phyloP scores from a whole-genome alignment of 2,329 filamentous ascomycete genomes.

The Sclerotinia subarctica region DNA sequence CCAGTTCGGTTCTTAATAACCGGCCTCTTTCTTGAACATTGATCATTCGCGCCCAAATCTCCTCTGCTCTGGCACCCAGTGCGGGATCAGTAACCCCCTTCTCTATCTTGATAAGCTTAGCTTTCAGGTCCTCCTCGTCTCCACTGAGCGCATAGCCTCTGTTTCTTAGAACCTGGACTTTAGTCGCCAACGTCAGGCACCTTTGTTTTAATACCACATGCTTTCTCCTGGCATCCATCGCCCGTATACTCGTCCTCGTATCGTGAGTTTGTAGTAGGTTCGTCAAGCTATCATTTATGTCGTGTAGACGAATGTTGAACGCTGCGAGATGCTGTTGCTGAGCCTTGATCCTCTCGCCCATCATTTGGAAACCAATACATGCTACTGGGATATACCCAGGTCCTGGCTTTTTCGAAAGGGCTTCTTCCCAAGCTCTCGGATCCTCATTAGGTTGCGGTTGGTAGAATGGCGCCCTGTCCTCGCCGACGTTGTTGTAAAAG shows the following conservation, averaged over 20 bases:
- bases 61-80: conserved; percentile 72
- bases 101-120: conserved; percentile 67
- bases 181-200: conserved; percentile 70
- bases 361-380: conserved; percentile 67
- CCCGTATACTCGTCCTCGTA: conserved; percentile 69
- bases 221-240: conserved; percentile 67
- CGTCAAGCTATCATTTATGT: conserved; percentile 72
- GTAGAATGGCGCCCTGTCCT: conserved; percentile 72
- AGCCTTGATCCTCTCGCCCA: conserved; percentile 68
- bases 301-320: conserved; percentile 70
- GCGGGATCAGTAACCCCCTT: conserved; percentile 70
- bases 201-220: conserved; percentile 71
- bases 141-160: conserved; percentile 76
- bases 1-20: conserved; percentile 69
- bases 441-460: conserved; percentile 68
- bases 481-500: conserved; percentile 82
- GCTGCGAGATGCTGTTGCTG: conserved; percentile 67
- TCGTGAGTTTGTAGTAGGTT: conserved; percentile 74
- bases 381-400: conserved; percentile 74
- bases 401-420: conserved; percentile 73
- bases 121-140: conserved; percentile 74
- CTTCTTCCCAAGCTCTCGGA: conserved; percentile 78
- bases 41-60: conserved; percentile 81
- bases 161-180: conserved; percentile 77
- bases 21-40: conserved; percentile 70